These are phyloP conservation scores for Hymenoscyphus fructigenus DNA, from an alignment of 2,329 filamentous ascomycete species.

Conservation along the genomic window DNA sequence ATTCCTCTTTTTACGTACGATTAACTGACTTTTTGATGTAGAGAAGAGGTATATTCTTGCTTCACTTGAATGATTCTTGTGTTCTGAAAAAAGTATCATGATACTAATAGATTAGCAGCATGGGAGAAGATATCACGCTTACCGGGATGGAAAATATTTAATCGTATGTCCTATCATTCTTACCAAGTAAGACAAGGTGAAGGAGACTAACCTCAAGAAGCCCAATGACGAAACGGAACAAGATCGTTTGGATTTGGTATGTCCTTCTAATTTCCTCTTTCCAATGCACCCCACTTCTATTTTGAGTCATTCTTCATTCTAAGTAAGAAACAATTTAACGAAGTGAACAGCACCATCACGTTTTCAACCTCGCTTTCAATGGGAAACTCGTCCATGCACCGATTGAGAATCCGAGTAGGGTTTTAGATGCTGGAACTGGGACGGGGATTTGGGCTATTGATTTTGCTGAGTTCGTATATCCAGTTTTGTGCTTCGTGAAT, in stretches of 20 bases:
- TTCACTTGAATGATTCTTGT: neutral
- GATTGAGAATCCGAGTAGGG: conserved; percentile 30
- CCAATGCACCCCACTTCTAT: neutral
- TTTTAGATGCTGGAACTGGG: conserved; percentile 25
- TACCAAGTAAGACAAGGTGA: neutral
- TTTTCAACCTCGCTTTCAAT: conserved; percentile 26
- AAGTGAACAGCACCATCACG: conserved; percentile 23
- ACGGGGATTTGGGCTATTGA: conserved; percentile 28
- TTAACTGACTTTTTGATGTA: neutral
- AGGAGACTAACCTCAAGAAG: conserved; percentile 8
- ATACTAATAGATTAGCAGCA: conserved; percentile 15
- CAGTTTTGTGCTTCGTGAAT: too few species aligned
- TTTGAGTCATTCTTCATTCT: neutral
- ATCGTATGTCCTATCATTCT: conserved; percentile 15
- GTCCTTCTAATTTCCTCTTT: neutral
- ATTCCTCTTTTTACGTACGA: neutral
- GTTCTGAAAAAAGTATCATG: neutral
- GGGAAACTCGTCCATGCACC: conserved; percentile 31
- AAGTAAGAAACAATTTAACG: conserved; percentile 13
- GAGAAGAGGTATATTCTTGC: conserved; percentile 16
- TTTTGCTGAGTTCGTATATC: conserved; percentile 18
- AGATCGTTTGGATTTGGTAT: conserved; percentile 31
- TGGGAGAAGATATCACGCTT: conserved; percentile 27
- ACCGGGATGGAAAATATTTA: conserved; percentile 27
- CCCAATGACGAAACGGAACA: conserved; percentile 31